Conservation (phyloP, 352 stramenopile genomes). For the Pythium myriotylum region DNA sequence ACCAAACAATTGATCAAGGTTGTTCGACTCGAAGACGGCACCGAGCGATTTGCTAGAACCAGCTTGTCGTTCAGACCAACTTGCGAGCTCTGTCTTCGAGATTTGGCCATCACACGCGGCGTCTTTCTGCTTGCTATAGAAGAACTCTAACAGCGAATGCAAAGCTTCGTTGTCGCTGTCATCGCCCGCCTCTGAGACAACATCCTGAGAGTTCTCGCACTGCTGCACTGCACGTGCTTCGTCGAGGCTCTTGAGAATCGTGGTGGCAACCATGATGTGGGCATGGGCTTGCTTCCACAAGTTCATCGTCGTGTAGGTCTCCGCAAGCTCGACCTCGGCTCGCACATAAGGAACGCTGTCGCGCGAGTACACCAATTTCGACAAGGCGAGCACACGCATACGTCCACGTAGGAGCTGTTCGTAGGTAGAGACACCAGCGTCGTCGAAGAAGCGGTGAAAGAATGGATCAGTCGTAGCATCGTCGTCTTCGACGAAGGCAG, state of each 20-base stretch:
- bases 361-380: conserved; percentile 50
- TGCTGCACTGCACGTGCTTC: conserved; percentile 6
- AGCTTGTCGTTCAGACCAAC: too few species aligned
- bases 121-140: conserved; percentile 29
- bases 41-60: too few species aligned
- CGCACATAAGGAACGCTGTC: conserved; percentile 40
- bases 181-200: conserved; percentile 15
- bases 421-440: conserved; percentile 50
- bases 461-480: conserved; percentile 49
- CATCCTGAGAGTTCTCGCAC: too few species aligned
- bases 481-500: conserved; percentile 32
- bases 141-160: conserved; percentile 20
- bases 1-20: conserved; percentile 29
- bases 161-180: conserved; percentile 1
- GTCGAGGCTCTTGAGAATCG: conserved; percentile 34
- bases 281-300: conserved; percentile 73
- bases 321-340: conserved; percentile 57
- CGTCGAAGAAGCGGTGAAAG: conserved; percentile 64
- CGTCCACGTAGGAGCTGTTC: conserved; percentile 59
- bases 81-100: conserved; percentile 9
- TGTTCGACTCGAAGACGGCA: conserved; percentile 18
- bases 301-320: conserved; percentile 56
- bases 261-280: conserved; percentile 40
- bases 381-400: conserved; percentile 58
- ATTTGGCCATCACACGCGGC: conserved; percentile 8